Evolutionary conservation across 768 basidiomycete genomes (phyloP).

Genomic region (Suillus plorans): DNA sequence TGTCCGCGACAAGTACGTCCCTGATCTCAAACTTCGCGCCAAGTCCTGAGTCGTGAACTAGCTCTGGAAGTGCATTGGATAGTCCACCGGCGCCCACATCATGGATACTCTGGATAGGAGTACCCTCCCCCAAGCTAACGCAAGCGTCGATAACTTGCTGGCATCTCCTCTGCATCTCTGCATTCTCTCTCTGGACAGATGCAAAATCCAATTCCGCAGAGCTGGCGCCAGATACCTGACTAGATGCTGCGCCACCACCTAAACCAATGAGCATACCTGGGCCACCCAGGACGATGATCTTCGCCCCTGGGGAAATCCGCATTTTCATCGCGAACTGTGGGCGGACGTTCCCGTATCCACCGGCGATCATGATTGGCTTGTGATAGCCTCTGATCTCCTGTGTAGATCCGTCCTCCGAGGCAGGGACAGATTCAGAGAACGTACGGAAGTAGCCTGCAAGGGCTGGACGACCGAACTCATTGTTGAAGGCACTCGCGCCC

Average conservation of each 20-base stretch:
- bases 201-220: conserved; percentile 96
- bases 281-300: conserved; percentile 90
- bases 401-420: conserved; percentile 43
- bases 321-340: conserved; percentile 80
- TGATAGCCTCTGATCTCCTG: conserved; percentile 91
- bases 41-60: conserved; percentile 93
- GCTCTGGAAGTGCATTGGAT: conserved; percentile 94
- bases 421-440: conserved; percentile 75
- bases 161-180: conserved; percentile 96
- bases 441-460: conserved; percentile 95
- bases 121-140: conserved; percentile 53
- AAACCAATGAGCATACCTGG: conserved; percentile 96
- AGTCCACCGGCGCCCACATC: conserved; percentile 98
- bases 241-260: conserved; percentile 95
- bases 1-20: conserved; percentile 88
- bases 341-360: conserved; percentile 92
- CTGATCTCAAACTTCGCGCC: conserved; percentile 93
- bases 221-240: conserved; percentile 86
- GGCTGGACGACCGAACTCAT: conserved; percentile 95
- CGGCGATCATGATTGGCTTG: conserved; percentile 99
- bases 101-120: conserved; percentile 93
- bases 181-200: conserved; percentile 95
- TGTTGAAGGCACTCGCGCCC: conserved; percentile 95
- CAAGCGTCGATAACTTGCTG: conserved; percentile 98
- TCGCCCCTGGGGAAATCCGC: conserved; percentile 75